Evolutionary conservation across 2,329 filamentous ascomycete species (phyloP).

Genomic region (Grosmannia clavigera): DNA sequence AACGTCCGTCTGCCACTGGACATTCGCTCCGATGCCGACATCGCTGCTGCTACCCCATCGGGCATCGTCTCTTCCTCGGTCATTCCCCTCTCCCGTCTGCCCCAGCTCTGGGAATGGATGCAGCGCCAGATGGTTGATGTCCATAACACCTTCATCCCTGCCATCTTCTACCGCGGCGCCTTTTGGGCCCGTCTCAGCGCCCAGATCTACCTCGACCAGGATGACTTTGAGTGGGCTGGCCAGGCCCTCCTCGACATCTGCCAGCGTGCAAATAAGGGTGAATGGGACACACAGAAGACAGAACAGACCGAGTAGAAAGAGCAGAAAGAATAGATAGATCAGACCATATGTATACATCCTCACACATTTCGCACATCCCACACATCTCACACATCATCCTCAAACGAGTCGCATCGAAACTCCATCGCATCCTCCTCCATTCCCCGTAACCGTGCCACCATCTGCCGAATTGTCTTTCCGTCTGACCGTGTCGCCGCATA

Average conservation of each 20-base stretch:
- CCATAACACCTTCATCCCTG: constrained; percentile 45
- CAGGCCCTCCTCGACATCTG: constrained; percentile 27
- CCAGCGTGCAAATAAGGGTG: constrained; percentile 8
- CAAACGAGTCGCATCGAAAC: not conserved
- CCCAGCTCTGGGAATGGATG: constrained; percentile 24
- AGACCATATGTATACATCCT: too few species aligned
- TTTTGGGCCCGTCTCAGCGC: constrained; percentile 53
- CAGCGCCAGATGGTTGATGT: constrained; percentile 26
- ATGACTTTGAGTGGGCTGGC: constrained; percentile 53
- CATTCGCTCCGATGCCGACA: constrained; percentile 6
- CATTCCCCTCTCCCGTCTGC: constrained; percentile 9
- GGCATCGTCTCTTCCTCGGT: not conserved
- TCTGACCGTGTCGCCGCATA: constrained; percentile 26
- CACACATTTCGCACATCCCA: not conserved
- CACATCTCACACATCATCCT: constrained; percentile 3
- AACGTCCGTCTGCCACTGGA: constrained; percentile 49
- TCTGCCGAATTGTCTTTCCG: constrained; percentile 14
- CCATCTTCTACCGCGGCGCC: constrained; percentile 39
- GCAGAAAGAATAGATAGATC: not conserved
- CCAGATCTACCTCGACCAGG: constrained; percentile 54
- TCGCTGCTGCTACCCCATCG: not conserved
- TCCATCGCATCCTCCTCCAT: not conserved
- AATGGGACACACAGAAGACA: constrained; percentile 6
- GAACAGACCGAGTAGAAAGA: not conserved
- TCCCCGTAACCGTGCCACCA: constrained; percentile 8